phyloP scores from a whole-genome alignment of 1,284 basidiomycete species.

The Trichosporon sp. region DNA sequence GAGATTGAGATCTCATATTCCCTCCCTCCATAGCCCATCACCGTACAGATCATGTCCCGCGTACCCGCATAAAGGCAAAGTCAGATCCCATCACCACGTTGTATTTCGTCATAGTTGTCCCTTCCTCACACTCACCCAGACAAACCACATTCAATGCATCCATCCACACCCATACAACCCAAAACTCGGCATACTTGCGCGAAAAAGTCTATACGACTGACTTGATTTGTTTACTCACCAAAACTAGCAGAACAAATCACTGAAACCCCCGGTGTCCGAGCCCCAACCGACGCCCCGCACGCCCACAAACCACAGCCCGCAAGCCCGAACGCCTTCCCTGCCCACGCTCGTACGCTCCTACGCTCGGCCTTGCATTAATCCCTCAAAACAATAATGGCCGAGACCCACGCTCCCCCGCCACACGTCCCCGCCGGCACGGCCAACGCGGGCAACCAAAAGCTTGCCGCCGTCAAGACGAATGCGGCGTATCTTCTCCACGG shows the following conservation, averaged over 20 bases:
- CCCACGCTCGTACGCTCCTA: too few relatives aligned
- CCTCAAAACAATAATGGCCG: neutral
- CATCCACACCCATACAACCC: neutral
- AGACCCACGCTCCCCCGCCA: neutral
- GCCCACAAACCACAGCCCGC: too few relatives aligned
- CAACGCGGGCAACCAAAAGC: neutral
- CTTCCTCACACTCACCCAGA: too few relatives aligned
- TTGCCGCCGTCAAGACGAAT: slow-evolving; percentile 37
- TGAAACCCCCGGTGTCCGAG: neutral
- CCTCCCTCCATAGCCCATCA: too few relatives aligned
- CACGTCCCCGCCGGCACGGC: neutral
- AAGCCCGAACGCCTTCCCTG: too few relatives aligned
- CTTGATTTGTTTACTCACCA: neutral
- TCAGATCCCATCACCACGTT: too few relatives aligned
- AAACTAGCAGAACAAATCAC: neutral
- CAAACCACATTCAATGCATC: neutral
- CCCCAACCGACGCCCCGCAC: too few relatives aligned
- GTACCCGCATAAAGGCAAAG: too few relatives aligned
- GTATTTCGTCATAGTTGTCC: neutral
- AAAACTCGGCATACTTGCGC: too few relatives aligned
- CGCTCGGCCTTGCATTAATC: neutral
- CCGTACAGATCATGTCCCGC: too few relatives aligned
- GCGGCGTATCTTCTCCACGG: slow-evolving; percentile 44
- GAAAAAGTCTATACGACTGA: too few relatives aligned
- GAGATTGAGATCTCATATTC: too few relatives aligned